These are phyloP conservation scores for Phytophthora citricola DNA, from an alignment of 352 stramenopile genomes.

Conservation along the genomic window DNA sequence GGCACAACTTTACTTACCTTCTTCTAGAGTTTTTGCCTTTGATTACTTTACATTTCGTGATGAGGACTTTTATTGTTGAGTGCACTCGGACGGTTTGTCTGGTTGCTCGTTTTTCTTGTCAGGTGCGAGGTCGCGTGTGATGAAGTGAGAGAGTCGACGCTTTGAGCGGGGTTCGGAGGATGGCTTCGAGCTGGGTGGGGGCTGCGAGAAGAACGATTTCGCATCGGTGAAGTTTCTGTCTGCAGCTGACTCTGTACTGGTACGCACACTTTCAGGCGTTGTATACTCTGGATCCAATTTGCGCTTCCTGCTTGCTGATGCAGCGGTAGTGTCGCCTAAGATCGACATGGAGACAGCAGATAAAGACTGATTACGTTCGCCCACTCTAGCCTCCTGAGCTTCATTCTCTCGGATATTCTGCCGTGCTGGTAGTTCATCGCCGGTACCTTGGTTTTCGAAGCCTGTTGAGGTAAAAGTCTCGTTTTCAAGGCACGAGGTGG, in stretches of 20 bases:
- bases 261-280: not conserved
- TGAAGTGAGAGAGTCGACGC: conserved; percentile 43
- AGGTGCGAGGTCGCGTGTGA: conserved; percentile 29
- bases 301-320: conserved; percentile 9
- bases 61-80: conserved; percentile 45
- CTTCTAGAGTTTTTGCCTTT: not conserved
- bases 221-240: conserved; percentile 11
- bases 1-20: not conserved
- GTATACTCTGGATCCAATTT: conserved; percentile 1
- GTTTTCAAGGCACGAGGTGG: conserved; percentile 1
- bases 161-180: conserved; percentile 17
- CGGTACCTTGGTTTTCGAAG: not conserved
- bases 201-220: conserved; percentile 14
- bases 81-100: conserved; percentile 50
- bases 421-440: not conserved
- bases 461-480: not conserved
- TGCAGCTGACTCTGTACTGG: not conserved
- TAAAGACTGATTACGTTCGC: too few relatives aligned
- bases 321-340: not conserved
- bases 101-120: conserved; percentile 10
- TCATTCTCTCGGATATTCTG: not conserved
- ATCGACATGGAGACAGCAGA: not conserved
- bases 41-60: not conserved
- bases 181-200: not conserved
- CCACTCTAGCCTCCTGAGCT: too few relatives aligned